A percentile compares a stretch with the other conserved stretches of the same genome.
Conservation (phyloP, 805 yeast genomes). For the Zygoascus bituminiphila region DNA sequence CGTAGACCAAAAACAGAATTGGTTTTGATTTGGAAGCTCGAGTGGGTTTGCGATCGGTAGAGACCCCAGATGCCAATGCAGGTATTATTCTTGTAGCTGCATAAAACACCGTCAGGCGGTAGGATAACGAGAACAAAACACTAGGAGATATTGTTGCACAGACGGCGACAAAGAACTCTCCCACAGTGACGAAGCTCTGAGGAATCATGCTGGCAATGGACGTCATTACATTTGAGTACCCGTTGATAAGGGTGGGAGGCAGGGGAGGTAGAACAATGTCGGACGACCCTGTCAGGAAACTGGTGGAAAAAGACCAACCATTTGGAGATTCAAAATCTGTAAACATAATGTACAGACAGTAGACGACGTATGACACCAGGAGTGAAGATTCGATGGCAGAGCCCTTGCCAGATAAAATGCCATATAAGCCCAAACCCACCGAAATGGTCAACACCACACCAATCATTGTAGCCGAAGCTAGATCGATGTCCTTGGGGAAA, state of each 20-base stretch:
- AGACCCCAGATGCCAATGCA: conserved; percentile 20
- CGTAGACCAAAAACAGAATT: conserved; percentile 45
- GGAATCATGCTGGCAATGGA: conserved; percentile 34
- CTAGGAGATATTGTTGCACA: conserved; percentile 67
- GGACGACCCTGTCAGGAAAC: conserved; percentile 4
- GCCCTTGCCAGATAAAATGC: conserved; percentile 75
- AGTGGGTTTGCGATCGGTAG: not conserved
- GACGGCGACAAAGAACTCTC: conserved; percentile 41
- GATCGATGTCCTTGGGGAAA: conserved; percentile 56
- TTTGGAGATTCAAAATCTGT: conserved; percentile 60
- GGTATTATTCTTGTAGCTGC: conserved; percentile 95
- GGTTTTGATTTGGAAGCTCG: conserved; percentile 15
- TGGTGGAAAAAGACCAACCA: conserved; percentile 13
- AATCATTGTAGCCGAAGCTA: conserved; percentile 68
- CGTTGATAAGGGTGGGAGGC: conserved; percentile 33
- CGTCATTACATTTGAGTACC: conserved; percentile 30
- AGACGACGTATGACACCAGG: conserved; percentile 82
- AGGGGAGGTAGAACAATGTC: conserved; percentile 21
- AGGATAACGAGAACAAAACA: conserved; percentile 70
- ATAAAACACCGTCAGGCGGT: conserved; percentile 73
- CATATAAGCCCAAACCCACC: conserved; percentile 66
- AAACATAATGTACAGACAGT: conserved; percentile 86
- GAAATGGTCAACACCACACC: conserved; percentile 80
- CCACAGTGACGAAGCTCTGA: conserved; percentile 32
- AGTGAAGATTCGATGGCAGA: conserved; percentile 86